Conservation (phyloP, 148 eudicot genomes). For the Rhododendron molle region DNA sequence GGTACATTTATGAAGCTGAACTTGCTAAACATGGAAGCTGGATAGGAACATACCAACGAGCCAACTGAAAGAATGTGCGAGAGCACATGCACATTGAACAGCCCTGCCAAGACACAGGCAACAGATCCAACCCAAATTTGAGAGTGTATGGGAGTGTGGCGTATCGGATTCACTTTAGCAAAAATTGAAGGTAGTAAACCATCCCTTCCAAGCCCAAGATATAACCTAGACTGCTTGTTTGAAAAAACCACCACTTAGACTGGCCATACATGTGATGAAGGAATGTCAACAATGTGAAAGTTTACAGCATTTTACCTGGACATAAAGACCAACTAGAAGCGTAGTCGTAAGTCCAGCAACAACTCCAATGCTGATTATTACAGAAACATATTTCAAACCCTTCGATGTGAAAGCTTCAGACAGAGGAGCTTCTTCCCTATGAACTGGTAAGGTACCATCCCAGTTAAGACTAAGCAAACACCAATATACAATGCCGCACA, state of each 20-base stretch:
- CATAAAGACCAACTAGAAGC: constrained; percentile 94
- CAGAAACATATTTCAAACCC: constrained; percentile 78
- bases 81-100: constrained; percentile 74
- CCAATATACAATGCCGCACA: constrained; percentile 76
- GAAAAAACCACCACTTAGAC: constrained; percentile 12
- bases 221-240: constrained; percentile 70
- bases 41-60: constrained; percentile 62
- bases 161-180: constrained; percentile 72
- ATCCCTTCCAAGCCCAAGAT: constrained; percentile 97
- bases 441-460: constrained; percentile 78
- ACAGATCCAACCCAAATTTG: constrained; percentile 95
- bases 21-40: neutral
- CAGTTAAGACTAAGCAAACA: constrained; percentile 94
- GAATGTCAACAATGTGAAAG: neutral
- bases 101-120: constrained; percentile 77
- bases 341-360: constrained; percentile 98
- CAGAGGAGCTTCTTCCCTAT: constrained; percentile 95
- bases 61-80: constrained; percentile 97
- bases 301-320: constrained; percentile 61
- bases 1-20: constrained; percentile 4
- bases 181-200: constrained; percentile 79
- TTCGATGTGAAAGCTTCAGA: constrained; percentile 79
- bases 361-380: constrained; percentile 89
- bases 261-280: neutral
- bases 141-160: constrained; percentile 85